phyloP scores from a whole-genome alignment of 176 grass and related monocot species.

The Oryza glumipatula region DNA sequence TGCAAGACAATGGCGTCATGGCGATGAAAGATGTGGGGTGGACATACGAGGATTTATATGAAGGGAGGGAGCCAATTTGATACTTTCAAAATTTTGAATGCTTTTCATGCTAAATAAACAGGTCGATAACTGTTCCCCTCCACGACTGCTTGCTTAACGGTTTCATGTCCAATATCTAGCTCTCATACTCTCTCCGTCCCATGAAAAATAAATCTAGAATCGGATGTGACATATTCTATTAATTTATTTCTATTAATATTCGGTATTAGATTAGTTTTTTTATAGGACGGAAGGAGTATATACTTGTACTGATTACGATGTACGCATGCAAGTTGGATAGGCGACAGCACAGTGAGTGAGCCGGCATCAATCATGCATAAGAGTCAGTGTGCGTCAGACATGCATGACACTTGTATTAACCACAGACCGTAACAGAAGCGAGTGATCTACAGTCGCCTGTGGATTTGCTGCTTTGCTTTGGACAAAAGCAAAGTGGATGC shows the following conservation, averaged over 20 bases:
- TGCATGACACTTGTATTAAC: not conserved
- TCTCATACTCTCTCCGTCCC: not conserved
- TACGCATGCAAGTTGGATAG: not conserved
- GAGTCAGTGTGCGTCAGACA: not conserved
- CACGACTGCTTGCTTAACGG: not conserved
- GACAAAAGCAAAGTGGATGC: slow-evolving; percentile 35
- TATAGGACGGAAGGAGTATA: no score
- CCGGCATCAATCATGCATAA: not conserved
- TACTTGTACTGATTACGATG: not conserved
- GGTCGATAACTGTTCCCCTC: no score
- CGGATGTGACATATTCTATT: no score
- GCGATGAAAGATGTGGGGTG: no score
- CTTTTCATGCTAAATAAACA: no score
- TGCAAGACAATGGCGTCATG: no score
- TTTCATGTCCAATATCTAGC: not conserved
- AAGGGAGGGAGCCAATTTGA: no score
- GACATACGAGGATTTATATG: no score
- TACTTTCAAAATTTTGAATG: no score
- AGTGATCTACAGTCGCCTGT: not conserved
- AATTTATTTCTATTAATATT: no score
- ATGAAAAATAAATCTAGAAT: no score
- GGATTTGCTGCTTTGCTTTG: slow-evolving; percentile 14
- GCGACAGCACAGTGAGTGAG: not conserved
- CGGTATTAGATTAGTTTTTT: no score
- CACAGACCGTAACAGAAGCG: not conserved